Conservation (phyloP, 2,329 filamentous ascomycete species). For the Xylariales sp. region DNA sequence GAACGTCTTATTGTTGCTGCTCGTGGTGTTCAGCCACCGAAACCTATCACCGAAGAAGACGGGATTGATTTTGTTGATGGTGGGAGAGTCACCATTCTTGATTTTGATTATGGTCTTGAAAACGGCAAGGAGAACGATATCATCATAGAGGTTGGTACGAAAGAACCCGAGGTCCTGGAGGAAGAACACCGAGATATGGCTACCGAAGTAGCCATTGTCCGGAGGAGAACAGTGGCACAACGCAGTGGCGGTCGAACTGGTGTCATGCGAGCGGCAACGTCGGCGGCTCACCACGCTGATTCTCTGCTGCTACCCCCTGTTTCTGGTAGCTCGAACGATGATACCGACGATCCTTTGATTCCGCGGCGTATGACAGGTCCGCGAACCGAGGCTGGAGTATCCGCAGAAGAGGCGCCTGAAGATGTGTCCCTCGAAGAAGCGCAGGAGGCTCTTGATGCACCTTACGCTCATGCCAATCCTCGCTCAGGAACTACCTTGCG, state of each 20-base stretch:
- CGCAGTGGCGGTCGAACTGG: slow-evolving; percentile 44
- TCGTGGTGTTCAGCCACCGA: slow-evolving; percentile 58
- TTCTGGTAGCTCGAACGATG: slow-evolving; percentile 22
- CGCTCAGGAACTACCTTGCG: slow-evolving; percentile 66
- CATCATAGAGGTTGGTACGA: slow-evolving; percentile 69
- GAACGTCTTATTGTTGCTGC: slow-evolving; percentile 67
- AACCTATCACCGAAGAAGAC: slow-evolving; percentile 61
- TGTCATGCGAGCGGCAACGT: slow-evolving; percentile 46
- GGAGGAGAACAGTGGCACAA: slow-evolving; percentile 67
- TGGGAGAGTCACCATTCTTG: slow-evolving; percentile 66
- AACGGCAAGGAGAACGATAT: slow-evolving; percentile 55
- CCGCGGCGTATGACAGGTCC: slow-evolving; percentile 41
- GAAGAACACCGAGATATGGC: slow-evolving; percentile 72
- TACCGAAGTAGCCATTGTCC: slow-evolving; percentile 73
- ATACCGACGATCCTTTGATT: slow-evolving; percentile 48
- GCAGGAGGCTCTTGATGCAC: slow-evolving; percentile 62
- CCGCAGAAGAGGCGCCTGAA: slow-evolving; percentile 34
- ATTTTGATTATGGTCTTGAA: slow-evolving; percentile 61
- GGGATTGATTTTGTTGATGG: slow-evolving; percentile 73
- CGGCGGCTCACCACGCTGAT: slow-evolving; percentile 26
- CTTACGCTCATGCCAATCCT: slow-evolving; percentile 68
- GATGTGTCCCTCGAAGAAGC: slow-evolving; percentile 46
- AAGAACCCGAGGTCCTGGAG: slow-evolving; percentile 63
- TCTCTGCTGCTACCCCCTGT: slow-evolving; percentile 28
- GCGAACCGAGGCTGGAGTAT: slow-evolving; percentile 21